phyloP scores from a whole-genome alignment of 2,329 filamentous ascomycete species.

The Colletotrichum aenigma region DNA sequence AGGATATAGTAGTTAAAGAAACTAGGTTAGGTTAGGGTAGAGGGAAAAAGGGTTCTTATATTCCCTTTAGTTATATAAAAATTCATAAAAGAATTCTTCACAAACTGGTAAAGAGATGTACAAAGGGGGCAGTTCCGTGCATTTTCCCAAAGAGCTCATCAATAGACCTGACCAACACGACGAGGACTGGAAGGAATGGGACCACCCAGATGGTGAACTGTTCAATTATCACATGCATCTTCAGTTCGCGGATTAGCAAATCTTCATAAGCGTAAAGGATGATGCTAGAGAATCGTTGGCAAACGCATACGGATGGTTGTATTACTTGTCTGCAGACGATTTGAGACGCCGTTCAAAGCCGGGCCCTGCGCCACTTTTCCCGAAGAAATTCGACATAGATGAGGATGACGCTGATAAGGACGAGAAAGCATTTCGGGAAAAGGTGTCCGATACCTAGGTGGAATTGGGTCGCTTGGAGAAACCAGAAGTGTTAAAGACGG shows the following conservation, averaged over 20 bases:
- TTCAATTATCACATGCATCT: background rate
- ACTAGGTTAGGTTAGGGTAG: no score
- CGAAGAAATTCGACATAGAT: background rate
- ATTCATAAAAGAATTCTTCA: no score
- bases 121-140: no score
- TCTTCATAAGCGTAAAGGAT: background rate
- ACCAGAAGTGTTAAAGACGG: no score
- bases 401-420: background rate
- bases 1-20: no score
- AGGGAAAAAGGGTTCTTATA: no score
- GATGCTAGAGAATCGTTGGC: background rate
- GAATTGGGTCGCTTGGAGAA: no score
- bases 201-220: background rate
- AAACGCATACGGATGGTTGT: background rate
- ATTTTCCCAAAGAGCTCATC: background rate
- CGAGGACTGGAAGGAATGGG: background rate
- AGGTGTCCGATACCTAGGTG: no score
- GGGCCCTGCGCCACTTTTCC: background rate
- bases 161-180: background rate
- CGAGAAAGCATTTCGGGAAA: no score
- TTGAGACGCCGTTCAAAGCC: background rate
- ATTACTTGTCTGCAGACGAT: accelerated
- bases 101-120: no score
- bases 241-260: background rate
- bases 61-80: no score